Base-by-base conservation (phyloP, 2,329 filamentous ascomycete species). In the Esteya vermicola region DNA sequence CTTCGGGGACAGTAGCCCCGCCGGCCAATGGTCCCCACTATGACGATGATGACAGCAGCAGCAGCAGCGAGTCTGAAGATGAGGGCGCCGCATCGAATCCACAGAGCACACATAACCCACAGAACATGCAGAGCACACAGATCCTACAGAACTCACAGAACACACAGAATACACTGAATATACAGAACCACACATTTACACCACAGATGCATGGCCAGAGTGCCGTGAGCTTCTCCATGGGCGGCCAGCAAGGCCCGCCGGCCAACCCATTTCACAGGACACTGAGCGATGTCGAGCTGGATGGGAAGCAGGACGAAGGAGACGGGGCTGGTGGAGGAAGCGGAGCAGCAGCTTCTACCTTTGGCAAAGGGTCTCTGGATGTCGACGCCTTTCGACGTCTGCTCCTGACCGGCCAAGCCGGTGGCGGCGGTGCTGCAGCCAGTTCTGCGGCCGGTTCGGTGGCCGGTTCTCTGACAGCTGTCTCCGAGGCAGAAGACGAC, bases 371-470 rank as follows among this genome's bases (percentile, higher is more conserved):
- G 16, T 67, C 74, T 0, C 58, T 89, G 46, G 81, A 91, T 52
- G 84, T 89, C 1, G 76, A 85, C 52, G 77, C 82, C 8, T 91
- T 91, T 60, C 78, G 78, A 52, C 70, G 78, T 43, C 60, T 91
- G 45, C 67, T 91, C 36, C 65, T 91, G 61, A 91, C 82, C 0
- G 84, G 84, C 18, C 73, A 76, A 50, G 54, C 71, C 27, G 68
- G 60, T 32, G 46, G 48, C 28, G 46, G 50, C 45, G 42, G 53
- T 36, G 43, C 50, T 42, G 36, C 52, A 47, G 16, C 38, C 53
- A 23, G 38, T n/a, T n/a, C n/a, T n/a, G n/a, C n/a, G n/a, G n/a
- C n/a, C n/a, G n/a, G n/a, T n/a, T n/a, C n/a, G n/a, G n/a, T n/a
- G n/a, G n/a, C n/a, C n/a, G n/a, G n/a, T n/a, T n/a, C n/a, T n/a